Percentiles rank a stretch among this genome's conserved stretches.
These are phyloP conservation scores for Geum urbanum DNA, from an alignment of 306 rosid genomes.

Conservation along the genomic window DNA sequence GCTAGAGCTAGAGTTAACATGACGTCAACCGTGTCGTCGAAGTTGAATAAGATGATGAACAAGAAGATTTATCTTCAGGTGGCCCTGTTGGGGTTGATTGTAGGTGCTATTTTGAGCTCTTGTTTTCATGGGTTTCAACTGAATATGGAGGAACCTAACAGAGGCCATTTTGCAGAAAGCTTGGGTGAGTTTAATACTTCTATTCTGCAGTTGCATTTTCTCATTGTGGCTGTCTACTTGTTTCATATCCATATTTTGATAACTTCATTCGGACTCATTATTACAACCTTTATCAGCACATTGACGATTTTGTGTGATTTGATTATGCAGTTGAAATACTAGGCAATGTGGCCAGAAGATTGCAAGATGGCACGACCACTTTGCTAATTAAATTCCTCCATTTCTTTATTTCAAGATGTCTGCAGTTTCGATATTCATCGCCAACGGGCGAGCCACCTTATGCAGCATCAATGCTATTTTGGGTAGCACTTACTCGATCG, in stretches of 20 bases:
- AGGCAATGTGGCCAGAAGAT: slow-evolving; percentile 8
- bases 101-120: slow-evolving; percentile 16
- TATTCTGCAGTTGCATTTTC: background rate
- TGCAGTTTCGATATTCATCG: slow-evolving; percentile 26
- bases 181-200: slow-evolving; percentile 17
- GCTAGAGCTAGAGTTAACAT: background rate
- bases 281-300: too few relatives aligned
- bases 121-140: slow-evolving; percentile 4
- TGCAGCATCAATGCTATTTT: slow-evolving; percentile 19
- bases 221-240: background rate
- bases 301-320: background rate
- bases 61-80: background rate
- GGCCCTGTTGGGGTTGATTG: slow-evolving; percentile 23
- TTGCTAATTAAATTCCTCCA: slow-evolving; percentile 26
- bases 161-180: background rate
- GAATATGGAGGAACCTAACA: slow-evolving; percentile 1
- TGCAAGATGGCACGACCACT: slow-evolving; percentile 22
- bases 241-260: background rate
- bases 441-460: background rate
- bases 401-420: slow-evolving; percentile 30
- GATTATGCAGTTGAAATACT: slow-evolving; percentile 22
- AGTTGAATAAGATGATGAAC: background rate
- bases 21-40: slow-evolving; percentile 5
- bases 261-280: too few relatives aligned
- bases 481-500: slow-evolving; percentile 22